phyloP scores from a whole-genome alignment of 176 grass and related monocot genomes.

The Alloteropsis semialata region DNA sequence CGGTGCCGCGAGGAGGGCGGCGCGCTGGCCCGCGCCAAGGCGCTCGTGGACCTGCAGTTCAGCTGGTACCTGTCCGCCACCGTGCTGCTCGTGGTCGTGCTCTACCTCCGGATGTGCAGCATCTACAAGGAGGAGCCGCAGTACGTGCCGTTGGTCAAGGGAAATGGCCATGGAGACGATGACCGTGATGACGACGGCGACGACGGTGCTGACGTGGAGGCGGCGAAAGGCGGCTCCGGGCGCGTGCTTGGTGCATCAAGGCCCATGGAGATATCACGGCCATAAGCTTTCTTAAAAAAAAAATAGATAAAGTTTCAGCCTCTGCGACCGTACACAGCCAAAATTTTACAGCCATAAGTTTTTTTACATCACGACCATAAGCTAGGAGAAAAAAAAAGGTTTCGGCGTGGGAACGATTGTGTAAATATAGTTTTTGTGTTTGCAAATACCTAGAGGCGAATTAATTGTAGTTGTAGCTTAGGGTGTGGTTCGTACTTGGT shows the following conservation, averaged over 20 bases:
- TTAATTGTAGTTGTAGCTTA: neutral
- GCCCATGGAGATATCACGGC: neutral
- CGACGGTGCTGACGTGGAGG: slow-evolving; percentile 3
- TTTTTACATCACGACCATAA: neutral
- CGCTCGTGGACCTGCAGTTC: slow-evolving; percentile 49
- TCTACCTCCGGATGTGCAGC: slow-evolving; percentile 17
- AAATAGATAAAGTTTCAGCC: too few relatives aligned
- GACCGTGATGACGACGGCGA: slow-evolving; percentile 1
- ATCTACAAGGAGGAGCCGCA: slow-evolving; percentile 27
- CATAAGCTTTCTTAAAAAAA: too few relatives aligned
- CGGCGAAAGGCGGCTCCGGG: neutral
- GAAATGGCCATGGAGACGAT: neutral
- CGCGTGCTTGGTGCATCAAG: neutral
- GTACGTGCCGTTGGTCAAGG: slow-evolving; percentile 26
- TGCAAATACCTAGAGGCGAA: neutral
- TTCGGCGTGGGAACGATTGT: neutral
- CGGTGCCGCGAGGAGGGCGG: slow-evolving; percentile 54
- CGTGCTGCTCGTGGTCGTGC: neutral
- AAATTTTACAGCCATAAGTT: neutral
- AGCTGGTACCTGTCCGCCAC: slow-evolving; percentile 37
- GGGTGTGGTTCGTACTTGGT: neutral
- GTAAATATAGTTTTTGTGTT: neutral
- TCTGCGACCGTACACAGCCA: too few relatives aligned
- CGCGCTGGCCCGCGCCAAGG: slow-evolving; percentile 33
- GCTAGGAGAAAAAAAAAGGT: neutral